These are phyloP conservation scores for Coprinellus micaceus DNA, from an alignment of 768 basidiomycete genomes.

Conservation along the genomic window DNA sequence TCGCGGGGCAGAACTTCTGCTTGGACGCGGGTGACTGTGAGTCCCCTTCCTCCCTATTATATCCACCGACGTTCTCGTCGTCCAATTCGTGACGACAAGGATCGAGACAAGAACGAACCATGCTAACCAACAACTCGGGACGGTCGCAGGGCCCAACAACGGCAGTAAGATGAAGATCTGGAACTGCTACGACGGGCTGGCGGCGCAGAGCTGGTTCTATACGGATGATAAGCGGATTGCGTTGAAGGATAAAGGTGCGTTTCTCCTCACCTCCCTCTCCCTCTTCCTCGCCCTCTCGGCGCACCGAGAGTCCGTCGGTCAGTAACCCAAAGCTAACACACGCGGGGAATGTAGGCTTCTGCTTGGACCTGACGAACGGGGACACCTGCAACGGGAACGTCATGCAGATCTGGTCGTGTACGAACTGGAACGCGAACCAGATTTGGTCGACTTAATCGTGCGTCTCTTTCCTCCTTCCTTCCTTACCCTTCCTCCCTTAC, in stretches of 20 bases:
- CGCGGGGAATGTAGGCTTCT: too few relatives aligned
- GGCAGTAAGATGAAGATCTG: conserved; percentile 23
- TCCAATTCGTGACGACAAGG: background rate
- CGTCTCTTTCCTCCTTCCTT: too few relatives aligned
- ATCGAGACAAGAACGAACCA: too few relatives aligned
- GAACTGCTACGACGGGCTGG: conserved; percentile 18
- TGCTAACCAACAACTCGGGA: too few relatives aligned
- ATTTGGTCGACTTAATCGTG: conserved; percentile 7
- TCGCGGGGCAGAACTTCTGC: conserved; percentile 22
- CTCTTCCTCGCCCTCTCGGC: too few relatives aligned
- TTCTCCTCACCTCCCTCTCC: background rate
- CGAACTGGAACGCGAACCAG: conserved; percentile 8
- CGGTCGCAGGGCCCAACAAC: conserved; percentile 17
- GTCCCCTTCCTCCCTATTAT: conserved; percentile 3
- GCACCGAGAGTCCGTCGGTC: too few relatives aligned
- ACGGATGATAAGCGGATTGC: conserved; percentile 24
- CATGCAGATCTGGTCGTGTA: conserved; percentile 13
- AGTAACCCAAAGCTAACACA: too few relatives aligned
- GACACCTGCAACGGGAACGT: conserved; percentile 9
- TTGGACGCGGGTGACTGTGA: conserved; percentile 26
- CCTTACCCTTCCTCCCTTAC: too few relatives aligned
- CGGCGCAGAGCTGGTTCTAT: conserved; percentile 24
- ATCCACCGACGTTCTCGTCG: background rate
- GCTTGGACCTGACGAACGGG: conserved; percentile 15
- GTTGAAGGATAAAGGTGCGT: conserved; percentile 17